Evolutionary conservation across 2,329 filamentous ascomycete genomes (phyloP).

Genomic region (Aspergillus puulaauensis): DNA sequence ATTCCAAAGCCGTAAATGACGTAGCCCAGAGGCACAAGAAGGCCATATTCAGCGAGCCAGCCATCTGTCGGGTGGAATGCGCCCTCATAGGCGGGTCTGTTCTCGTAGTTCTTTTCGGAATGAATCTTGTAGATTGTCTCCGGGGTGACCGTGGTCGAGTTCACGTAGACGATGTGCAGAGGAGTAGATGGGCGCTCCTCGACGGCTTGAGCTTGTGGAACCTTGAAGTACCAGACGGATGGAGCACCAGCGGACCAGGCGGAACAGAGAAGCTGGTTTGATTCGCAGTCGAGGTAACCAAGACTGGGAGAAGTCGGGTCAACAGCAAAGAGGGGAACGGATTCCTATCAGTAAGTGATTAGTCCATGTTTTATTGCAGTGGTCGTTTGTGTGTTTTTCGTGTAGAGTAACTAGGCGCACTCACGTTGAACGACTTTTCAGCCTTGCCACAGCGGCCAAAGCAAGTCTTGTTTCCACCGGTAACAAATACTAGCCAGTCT

Average conservation of each 20-base stretch:
- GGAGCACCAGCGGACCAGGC: slow-evolving; percentile 59
- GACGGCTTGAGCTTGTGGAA: slow-evolving; percentile 54
- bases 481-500: slow-evolving; percentile 62
- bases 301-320: slow-evolving; percentile 57
- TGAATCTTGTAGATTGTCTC: slow-evolving; percentile 58
- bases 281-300: slow-evolving; percentile 60
- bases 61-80: slow-evolving; percentile 63
- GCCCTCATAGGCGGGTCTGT: slow-evolving; percentile 55
- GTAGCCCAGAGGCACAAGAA: slow-evolving; percentile 57
- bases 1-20: slow-evolving; percentile 55
- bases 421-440: slow-evolving; percentile 54
- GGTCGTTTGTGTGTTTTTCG: not conserved
- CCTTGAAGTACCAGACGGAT: slow-evolving; percentile 56
- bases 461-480: slow-evolving; percentile 65
- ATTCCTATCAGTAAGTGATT: slow-evolving; percentile 42
- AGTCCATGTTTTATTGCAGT: slow-evolving; percentile 4
- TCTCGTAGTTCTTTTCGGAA: slow-evolving; percentile 56
- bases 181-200: slow-evolving; percentile 54
- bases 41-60: slow-evolving; percentile 51
- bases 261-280: slow-evolving; percentile 59
- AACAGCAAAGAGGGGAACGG: slow-evolving; percentile 53
- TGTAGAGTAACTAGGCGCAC: slow-evolving; percentile 16
- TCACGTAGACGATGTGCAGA: slow-evolving; percentile 56
- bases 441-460: slow-evolving; percentile 57
- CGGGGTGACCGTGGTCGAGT: slow-evolving; percentile 58